Percentiles rank a stretch among this genome's conserved stretches.
Evolutionary conservation across 768 basidiomycete genomes (phyloP).

Genomic region (Butyriboletus loyo): DNA sequence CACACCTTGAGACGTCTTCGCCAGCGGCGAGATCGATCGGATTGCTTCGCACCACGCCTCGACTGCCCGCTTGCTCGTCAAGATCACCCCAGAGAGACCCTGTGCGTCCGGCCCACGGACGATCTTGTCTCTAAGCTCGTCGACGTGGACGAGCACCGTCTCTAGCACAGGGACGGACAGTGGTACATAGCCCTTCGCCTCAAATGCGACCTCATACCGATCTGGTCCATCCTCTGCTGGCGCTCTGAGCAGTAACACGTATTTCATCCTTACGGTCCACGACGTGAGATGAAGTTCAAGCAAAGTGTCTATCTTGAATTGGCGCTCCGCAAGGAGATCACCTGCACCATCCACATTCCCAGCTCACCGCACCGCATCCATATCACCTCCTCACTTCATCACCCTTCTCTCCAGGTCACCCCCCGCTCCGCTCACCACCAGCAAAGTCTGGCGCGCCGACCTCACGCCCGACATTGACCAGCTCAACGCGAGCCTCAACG

Average conservation of each 20-base stretch:
- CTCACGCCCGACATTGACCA: constrained; percentile 19
- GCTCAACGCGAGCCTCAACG: constrained; percentile 11
- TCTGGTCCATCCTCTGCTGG: constrained; percentile 40
- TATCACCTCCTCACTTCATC: constrained; percentile 6
- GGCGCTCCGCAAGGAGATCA: constrained; percentile 2
- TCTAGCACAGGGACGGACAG: constrained; percentile 71
- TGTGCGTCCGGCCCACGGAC: constrained; percentile 32
- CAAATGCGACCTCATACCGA: constrained; percentile 56
- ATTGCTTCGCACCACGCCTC: constrained; percentile 62
- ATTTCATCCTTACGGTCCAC: constrained; percentile 14
- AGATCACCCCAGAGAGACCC: constrained; percentile 55
- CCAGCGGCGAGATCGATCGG: constrained; percentile 9
- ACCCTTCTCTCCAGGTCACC: constrained; percentile 15
- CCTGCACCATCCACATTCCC: neutral
- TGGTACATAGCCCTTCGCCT: constrained; percentile 45
- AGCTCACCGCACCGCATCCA: neutral
- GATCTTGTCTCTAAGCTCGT: constrained; percentile 43
- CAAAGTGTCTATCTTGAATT: neutral
- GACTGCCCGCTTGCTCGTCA: constrained; percentile 77
- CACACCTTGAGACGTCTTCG: constrained; percentile 13
- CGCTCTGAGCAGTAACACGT: constrained; percentile 43
- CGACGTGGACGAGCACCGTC: constrained; percentile 53
- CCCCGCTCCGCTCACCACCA: constrained; percentile 10
- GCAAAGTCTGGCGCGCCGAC: constrained; percentile 13
- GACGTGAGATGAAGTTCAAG: neutral